These are phyloP conservation scores for Pleurotus cornucopiae DNA, from an alignment of 768 basidiomycete species.

Conservation along the genomic window DNA sequence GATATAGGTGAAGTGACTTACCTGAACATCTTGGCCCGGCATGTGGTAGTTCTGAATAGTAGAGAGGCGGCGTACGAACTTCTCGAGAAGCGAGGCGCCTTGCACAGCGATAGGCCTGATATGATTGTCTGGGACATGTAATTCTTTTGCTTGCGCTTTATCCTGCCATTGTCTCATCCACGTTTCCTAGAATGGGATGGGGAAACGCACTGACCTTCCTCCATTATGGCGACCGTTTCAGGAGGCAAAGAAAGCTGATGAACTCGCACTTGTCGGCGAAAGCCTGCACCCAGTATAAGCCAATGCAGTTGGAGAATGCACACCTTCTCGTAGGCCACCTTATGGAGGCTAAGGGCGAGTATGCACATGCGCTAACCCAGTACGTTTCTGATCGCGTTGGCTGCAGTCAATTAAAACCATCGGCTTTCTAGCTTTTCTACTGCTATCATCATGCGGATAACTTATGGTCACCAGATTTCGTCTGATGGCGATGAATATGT, in stretches of 20 bases:
- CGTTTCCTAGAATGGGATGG: conserved; percentile 4
- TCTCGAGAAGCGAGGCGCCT: conserved; percentile 23
- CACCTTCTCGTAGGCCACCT: background rate
- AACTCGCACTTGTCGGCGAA: background rate
- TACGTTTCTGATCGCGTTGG: background rate
- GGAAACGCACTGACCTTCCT: background rate
- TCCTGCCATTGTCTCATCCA: background rate
- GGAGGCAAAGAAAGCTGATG: background rate
- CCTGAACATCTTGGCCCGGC: conserved; percentile 12
- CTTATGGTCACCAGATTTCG: conserved; percentile 15
- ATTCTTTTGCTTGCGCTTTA: background rate
- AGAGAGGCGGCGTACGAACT: conserved; percentile 22
- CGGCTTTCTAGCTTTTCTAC: conserved; percentile 13
- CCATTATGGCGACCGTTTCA: conserved; percentile 6
- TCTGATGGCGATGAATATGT: conserved; percentile 14
- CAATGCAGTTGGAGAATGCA: background rate
- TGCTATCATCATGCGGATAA: conserved; percentile 12
- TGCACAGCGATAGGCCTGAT: conserved; percentile 26
- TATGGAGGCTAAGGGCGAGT: background rate
- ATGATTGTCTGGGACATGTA: conserved; percentile 12
- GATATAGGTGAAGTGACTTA: conserved; percentile 2
- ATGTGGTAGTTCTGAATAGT: conserved; percentile 26
- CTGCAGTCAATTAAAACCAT: background rate
- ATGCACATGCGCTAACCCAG: background rate
- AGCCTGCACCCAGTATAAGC: background rate